Base-by-base conservation (phyloP, 352 stramenopile genomes). In the Globisporangium okanoganense region DNA sequence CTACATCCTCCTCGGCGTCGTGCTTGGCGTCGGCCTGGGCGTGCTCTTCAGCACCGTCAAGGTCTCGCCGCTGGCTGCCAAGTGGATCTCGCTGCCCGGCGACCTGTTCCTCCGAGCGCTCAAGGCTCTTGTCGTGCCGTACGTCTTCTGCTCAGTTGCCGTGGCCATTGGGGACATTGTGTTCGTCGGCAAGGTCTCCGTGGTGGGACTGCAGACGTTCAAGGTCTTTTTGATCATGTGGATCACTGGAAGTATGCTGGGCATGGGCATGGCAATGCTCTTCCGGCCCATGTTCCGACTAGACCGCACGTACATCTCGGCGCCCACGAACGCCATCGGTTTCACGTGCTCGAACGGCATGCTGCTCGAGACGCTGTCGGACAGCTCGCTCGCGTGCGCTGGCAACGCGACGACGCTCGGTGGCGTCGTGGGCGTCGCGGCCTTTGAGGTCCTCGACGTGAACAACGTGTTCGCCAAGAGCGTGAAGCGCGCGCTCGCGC, bases 71-170 rank as follows among this genome's bases (percentile, higher is more conserved):
- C 44, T 82, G 2, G 62, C 67, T 0, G 75, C 76, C 10, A 57
- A 76, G 38, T 89, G 79, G 81, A 76, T 94, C 22, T 68, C 76
- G n/a, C 60, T 93, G 18, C 85, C 85, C 0, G 83, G 85, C 0
- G 77, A 93, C 8, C 65, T 94, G 45, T 94, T 93, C 61, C 61
- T 92, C 9, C 76, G 85, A 27, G 85, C 81, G 6, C 67, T 93
- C 36, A 92, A 88, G 64, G 78, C 79, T 29, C 67, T 94, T 5
- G 82, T 92, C n/a, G 61, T 94, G 13, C 85, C 85, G 20, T 87
- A 92, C 57, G 82, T 92, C 2, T 94, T 94, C 69, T 92, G 79
- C 55, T 82, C 80, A 0, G 82, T 94, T 14, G 79, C 83, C 0
- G 80, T 94, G 9, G 82, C 82, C 24, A 82, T 92, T 13, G 80